Base-by-base conservation (phyloP, 306 rosid genomes). In the Gynostemma pentaphyllum region DNA sequence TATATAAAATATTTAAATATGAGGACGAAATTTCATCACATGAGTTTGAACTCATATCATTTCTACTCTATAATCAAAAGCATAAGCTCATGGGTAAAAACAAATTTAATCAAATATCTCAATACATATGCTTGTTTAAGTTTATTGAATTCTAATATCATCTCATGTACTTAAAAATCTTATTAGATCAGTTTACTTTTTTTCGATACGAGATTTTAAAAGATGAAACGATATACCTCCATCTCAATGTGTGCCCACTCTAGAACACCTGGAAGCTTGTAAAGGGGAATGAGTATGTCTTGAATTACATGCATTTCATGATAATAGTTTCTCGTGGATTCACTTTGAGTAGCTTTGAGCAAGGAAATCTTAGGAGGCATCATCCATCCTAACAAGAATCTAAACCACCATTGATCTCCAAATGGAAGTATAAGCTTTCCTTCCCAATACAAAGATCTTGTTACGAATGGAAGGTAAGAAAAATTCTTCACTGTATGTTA, bases 301-400 rank as follows among this genome's bases (percentile, higher is more conserved):
- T 92, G 99, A 81, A 92, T 92, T 40, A 92, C 95, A 71, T 92
- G 99, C 86, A 79, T 86, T 71, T 92, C 96, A 26, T 92, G 99
- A 78, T 92, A 92, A 52, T 92, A 92, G 79, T 92, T 92, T 76
- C 99, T 79, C 57, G 88, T 84, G 18, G 96, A 85, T 73, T 92
- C 99, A 47, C 99, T 96, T 78, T 92, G 99, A 68, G 99, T 92
- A 56, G 99, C 99, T 79, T 92, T 92, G 68, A 92, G 96, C 45
- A 92, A 82, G 72, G 99, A 84, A 74, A 92, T 87, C 82, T 88
- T 92, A 42, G 99, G 99, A 11, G 99, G 99, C 99, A 92, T 92
- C 90, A 86, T 28, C 99, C 99, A 92, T 54, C 99, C 99, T 60
- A 92, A 26, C 36, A 92, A 79, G 70, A 66, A 86, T 79, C 99